phyloP scores from a whole-genome alignment of 345 rosid genomes.

The Moricandia moricandioides region DNA sequence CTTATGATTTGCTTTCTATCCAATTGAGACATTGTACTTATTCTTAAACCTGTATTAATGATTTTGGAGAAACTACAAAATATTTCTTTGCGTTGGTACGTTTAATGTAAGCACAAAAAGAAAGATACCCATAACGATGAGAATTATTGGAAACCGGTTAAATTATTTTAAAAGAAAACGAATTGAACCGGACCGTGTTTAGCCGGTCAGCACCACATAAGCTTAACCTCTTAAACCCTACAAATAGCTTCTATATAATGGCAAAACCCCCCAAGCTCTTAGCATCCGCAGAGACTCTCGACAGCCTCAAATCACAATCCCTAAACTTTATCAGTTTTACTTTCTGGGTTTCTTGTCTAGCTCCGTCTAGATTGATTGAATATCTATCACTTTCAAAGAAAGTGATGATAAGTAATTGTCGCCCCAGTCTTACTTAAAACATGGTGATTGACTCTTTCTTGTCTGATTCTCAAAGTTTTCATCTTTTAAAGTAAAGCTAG shows the following conservation, averaged over 20 bases:
- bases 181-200: not conserved
- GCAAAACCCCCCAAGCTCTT: not conserved
- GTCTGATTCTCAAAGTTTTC: not conserved
- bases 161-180: not conserved
- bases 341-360: not conserved
- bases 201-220: not conserved
- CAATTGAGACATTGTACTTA: slow-evolving; percentile 20
- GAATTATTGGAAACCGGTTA: not conserved
- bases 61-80: not conserved
- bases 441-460: not conserved
- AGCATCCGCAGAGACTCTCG: not conserved
- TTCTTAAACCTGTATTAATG: slow-evolving; percentile 20
- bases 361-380: not conserved
- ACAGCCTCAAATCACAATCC: not conserved
- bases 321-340: not conserved
- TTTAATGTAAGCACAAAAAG: not conserved
- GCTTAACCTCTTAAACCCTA: not conserved
- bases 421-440: not conserved
- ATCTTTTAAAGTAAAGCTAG: not conserved
- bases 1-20: slow-evolving; percentile 22
- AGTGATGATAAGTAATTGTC: not conserved
- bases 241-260: not conserved
- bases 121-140: not conserved
- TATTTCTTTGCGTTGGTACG: not conserved
- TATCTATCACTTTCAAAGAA: not conserved